Conservation (phyloP, 345 rosid species). For the Carallia brachiata region DNA sequence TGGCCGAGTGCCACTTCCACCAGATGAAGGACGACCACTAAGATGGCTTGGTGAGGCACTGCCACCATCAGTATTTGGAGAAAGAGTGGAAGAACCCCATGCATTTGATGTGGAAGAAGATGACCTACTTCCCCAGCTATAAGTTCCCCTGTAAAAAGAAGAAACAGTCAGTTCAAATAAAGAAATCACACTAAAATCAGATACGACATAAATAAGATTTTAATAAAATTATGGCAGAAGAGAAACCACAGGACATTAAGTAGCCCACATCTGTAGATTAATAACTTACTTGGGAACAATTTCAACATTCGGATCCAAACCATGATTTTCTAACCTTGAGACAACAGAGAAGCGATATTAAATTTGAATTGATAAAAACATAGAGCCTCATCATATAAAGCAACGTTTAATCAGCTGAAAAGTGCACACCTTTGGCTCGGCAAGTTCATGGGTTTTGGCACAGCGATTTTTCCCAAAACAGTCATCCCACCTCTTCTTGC, state of each 20-base stretch:
- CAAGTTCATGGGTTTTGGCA: slow-evolving; percentile 94
- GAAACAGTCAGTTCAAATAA: not conserved
- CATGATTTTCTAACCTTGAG: slow-evolving; percentile 95
- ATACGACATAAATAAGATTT: not conserved
- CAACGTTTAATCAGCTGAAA: not conserved
- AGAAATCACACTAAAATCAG: not conserved
- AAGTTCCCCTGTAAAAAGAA: slow-evolving; percentile 61
- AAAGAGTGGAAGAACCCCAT: slow-evolving; percentile 74
- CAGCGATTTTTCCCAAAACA: slow-evolving; percentile 88
- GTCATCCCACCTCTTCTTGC: slow-evolving; percentile 89
- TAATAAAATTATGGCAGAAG: not conserved
- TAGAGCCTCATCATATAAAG: slow-evolving; percentile 2
- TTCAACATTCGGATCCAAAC: slow-evolving; percentile 93
- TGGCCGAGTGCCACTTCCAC: slow-evolving; percentile 90
- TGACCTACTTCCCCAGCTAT: slow-evolving; percentile 88
- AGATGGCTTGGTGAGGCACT: slow-evolving; percentile 74
- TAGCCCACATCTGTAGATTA: not conserved
- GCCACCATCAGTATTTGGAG: slow-evolving; percentile 72
- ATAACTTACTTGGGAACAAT: slow-evolving; percentile 95
- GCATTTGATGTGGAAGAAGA: slow-evolving; percentile 70
- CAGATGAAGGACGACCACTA: slow-evolving; percentile 90
- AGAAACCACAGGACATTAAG: slow-evolving; percentile 1
- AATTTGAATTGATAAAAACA: not conserved
- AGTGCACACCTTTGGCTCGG: slow-evolving; percentile 89
- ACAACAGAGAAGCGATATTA: slow-evolving; percentile 16